Percentiles rank a stretch among this genome's conserved stretches.
These are phyloP conservation scores for Mycena venus DNA, from an alignment of 768 basidiomycete species.

Conservation along the genomic window DNA sequence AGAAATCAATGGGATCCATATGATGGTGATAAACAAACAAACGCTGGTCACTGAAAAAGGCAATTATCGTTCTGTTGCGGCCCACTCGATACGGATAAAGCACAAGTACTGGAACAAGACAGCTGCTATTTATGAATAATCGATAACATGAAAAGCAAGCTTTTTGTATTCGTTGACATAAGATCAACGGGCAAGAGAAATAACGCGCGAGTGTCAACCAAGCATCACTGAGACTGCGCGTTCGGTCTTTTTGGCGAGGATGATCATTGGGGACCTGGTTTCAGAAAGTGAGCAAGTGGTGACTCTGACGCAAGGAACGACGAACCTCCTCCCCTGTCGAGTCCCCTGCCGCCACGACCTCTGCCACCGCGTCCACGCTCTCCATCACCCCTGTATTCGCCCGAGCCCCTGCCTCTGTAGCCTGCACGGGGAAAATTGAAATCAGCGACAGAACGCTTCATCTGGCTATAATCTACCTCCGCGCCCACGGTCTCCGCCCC, in stretches of 20 bases:
- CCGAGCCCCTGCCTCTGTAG: conserved; percentile 39
- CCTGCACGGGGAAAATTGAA: not conserved
- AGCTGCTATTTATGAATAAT: conserved; percentile 13
- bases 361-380: conserved; percentile 57
- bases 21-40: conserved; percentile 11
- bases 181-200: conserved; percentile 9
- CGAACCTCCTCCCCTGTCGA: conserved; percentile 42
- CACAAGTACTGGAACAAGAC: not conserved
- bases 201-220: conserved; percentile 10
- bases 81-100: too few relatives aligned
- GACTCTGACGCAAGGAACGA: not conserved
- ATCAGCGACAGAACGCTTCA: not conserved
- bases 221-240: not conserved
- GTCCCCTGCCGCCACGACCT: conserved; percentile 57
- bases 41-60: conserved; percentile 8
- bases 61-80: too few relatives aligned
- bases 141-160: conserved; percentile 8
- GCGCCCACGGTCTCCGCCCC: conserved; percentile 48
- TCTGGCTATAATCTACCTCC: conserved; percentile 31
- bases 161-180: conserved; percentile 19
- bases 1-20: conserved; percentile 63
- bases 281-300: not conserved
- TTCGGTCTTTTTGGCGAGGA: not conserved
- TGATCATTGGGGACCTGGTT: conserved; percentile 17
- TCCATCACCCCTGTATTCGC: conserved; percentile 65